These are phyloP conservation scores for Tagetes erecta DNA, from an alignment of 129 eudicot species.

Conservation along the genomic window DNA sequence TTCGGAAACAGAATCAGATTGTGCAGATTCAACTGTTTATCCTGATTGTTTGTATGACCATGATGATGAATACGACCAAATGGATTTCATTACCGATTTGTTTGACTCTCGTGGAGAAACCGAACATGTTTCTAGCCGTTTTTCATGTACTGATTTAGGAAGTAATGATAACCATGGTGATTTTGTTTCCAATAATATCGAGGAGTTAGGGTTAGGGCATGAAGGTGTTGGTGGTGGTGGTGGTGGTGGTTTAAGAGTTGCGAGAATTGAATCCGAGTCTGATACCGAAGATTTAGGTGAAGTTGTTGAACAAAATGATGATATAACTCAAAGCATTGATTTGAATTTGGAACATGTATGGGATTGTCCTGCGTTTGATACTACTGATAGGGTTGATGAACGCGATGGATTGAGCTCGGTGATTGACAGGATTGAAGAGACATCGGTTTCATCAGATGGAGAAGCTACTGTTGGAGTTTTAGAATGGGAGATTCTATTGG, in stretches of 20 bases:
- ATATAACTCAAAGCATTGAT: conserved; percentile 16
- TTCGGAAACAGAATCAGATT: conserved; percentile 32
- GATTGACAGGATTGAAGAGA: conserved; percentile 65
- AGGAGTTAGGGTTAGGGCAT: conserved; percentile 54
- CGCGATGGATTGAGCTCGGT: conserved; percentile 49
- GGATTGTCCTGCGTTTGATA: conserved; percentile 43
- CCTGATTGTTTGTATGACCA: conserved; percentile 41
- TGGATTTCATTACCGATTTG: conserved; percentile 69
- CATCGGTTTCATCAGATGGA: conserved; percentile 46
- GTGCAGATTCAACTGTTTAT: conserved; percentile 36
- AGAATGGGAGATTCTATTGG: conserved; percentile 73
- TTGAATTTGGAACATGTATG: conserved; percentile 34
- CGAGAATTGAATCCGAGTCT: conserved; percentile 57
- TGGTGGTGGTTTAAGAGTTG: conserved; percentile 56
- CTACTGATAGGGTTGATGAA: conserved; percentile 54
- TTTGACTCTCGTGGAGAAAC: conserved; percentile 45
- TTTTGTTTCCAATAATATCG: conserved; percentile 26
- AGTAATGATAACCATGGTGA: conserved; percentile 18
- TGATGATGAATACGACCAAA: conserved; percentile 54
- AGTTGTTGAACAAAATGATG: conserved; percentile 28
- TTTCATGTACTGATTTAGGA: conserved; percentile 6
- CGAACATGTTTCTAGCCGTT: conserved; percentile 13
- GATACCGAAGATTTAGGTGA: conserved; percentile 61
- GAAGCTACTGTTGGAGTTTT: conserved; percentile 41
- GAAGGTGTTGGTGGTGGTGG: conserved; percentile 10